Conservation (phyloP, 352 stramenopile genomes). For the Pythium dissimile region DNA sequence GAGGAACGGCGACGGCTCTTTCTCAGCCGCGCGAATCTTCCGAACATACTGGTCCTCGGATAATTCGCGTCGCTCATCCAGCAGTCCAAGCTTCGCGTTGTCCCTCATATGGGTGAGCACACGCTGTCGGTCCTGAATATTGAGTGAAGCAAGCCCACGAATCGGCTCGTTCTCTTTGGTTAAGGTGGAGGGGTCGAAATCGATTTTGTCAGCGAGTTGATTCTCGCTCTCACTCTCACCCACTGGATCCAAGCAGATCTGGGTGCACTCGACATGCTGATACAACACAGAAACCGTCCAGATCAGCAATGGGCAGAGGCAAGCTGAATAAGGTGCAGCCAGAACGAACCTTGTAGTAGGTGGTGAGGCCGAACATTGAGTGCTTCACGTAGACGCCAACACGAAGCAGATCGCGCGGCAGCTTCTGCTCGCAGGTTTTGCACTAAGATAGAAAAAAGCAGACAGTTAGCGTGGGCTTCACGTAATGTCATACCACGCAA, state of each 20-base stretch:
- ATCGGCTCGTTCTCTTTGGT: constrained; percentile 36
- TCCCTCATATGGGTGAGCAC: constrained; percentile 56
- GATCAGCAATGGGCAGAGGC: too few species aligned
- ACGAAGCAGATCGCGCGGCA: constrained; percentile 38
- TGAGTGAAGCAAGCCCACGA: constrained; percentile 38
- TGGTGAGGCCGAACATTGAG: constrained; percentile 78
- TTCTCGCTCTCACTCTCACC: neutral
- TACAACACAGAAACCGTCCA: neutral
- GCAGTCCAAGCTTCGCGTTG: constrained; percentile 42
- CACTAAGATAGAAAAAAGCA: constrained; percentile 37
- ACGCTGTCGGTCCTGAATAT: constrained; percentile 36
- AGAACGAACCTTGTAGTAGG: constrained; percentile 79
- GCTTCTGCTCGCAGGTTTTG: constrained; percentile 72
- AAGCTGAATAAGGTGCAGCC: too few species aligned
- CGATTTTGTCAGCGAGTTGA: neutral
- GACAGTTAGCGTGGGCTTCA: neutral
- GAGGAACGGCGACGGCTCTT: constrained; percentile 70
- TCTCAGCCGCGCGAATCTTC: constrained; percentile 61
- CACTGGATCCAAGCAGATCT: constrained; percentile 30
- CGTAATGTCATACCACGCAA: neutral
- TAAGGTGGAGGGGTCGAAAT: constrained; percentile 3
- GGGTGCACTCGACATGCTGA: constrained; percentile 45
- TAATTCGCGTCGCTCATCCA: constrained; percentile 71
- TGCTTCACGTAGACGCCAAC: constrained; percentile 61
- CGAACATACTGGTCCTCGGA: constrained; percentile 69